Percentiles rank a stretch among this genome's conserved stretches.
Evolutionary conservation across 139 green algal genomes (phyloP).

Genomic region (Tetradesmus lagerheimii): DNA sequence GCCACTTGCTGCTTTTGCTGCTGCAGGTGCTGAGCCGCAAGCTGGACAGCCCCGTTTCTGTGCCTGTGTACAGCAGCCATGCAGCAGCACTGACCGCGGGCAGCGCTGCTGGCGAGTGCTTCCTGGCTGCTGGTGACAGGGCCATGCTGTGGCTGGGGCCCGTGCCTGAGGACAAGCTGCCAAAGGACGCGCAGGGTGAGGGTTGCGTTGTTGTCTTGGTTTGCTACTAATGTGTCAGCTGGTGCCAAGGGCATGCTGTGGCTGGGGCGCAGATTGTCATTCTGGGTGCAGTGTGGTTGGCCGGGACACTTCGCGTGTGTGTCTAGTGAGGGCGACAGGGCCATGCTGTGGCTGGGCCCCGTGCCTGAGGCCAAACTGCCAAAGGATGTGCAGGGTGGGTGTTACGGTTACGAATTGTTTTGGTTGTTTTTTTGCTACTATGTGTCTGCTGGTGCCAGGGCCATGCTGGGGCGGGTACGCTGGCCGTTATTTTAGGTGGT

Average conservation of each 20-base stretch:
- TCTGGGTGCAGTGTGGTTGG: no score
- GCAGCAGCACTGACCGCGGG: slow-evolving; percentile 58
- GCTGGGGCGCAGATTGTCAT: no score
- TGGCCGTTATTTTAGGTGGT: no score
- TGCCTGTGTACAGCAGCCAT: slow-evolving; percentile 78
- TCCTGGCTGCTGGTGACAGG: slow-evolving; percentile 32
- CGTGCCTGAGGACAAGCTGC: slow-evolving; percentile 82
- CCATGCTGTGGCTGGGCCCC: slow-evolving; percentile 74
- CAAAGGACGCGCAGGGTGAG: slow-evolving; percentile 79
- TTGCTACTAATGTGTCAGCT: no score
- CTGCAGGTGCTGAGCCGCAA: slow-evolving; percentile 49
- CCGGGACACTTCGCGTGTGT: no score
- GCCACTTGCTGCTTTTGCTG: background rate
- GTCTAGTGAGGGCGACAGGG: slow-evolving; percentile 24
- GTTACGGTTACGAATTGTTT: no score
- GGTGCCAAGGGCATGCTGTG: no score
- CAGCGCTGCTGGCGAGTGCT: background rate
- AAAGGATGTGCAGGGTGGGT: slow-evolving; percentile 26
- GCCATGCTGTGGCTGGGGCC: slow-evolving; percentile 75
- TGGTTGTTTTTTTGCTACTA: no score
- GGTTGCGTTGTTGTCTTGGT: no score
- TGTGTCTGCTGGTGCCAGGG: slow-evolving; percentile 31
- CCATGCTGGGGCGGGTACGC: no score
- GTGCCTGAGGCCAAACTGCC: slow-evolving; percentile 80
- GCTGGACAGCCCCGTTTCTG: slow-evolving; percentile 56